phyloP scores from a whole-genome alignment of 306 rosid species.

The Trifolium pratense region DNA sequence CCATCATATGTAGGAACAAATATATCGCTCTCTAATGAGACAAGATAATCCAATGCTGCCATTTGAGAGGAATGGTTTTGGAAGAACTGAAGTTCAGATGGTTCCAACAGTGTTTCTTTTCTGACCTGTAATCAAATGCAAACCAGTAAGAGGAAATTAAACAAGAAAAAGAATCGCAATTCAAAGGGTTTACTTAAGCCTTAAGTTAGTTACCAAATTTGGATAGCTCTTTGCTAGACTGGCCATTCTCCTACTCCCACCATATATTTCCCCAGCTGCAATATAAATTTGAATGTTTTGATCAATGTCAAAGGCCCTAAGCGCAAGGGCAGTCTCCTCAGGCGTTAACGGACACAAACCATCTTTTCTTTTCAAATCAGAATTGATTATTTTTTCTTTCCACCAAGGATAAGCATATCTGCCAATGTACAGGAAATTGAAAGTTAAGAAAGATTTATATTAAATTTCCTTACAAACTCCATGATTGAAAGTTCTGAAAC shows the following conservation, averaged over 20 bases:
- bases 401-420: slow-evolving; percentile 94
- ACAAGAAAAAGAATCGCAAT: slow-evolving; percentile 22
- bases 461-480: neutral
- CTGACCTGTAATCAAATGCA: slow-evolving; percentile 67
- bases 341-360: slow-evolving; percentile 96
- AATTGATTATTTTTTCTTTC: slow-evolving; percentile 86
- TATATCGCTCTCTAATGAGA: slow-evolving; percentile 87
- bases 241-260: slow-evolving; percentile 77
- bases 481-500: slow-evolving; percentile 34
- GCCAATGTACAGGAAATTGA: slow-evolving; percentile 19
- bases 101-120: slow-evolving; percentile 83
- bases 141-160: slow-evolving; percentile 15
- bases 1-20: slow-evolving; percentile 95
- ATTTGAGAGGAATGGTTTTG: slow-evolving; percentile 94
- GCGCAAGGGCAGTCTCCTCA: slow-evolving; percentile 87
- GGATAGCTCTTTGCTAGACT: slow-evolving; percentile 71
- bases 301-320: slow-evolving; percentile 81
- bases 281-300: slow-evolving; percentile 81
- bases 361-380: slow-evolving; percentile 88
- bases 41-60: slow-evolving; percentile 95
- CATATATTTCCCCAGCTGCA: slow-evolving; percentile 69
- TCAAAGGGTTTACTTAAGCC: neutral
- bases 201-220: slow-evolving; percentile 62
- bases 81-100: slow-evolving; percentile 81
- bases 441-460: neutral